phyloP scores from a whole-genome alignment of 2,329 filamentous ascomycete species.

The Talaromyces atroroseus region DNA sequence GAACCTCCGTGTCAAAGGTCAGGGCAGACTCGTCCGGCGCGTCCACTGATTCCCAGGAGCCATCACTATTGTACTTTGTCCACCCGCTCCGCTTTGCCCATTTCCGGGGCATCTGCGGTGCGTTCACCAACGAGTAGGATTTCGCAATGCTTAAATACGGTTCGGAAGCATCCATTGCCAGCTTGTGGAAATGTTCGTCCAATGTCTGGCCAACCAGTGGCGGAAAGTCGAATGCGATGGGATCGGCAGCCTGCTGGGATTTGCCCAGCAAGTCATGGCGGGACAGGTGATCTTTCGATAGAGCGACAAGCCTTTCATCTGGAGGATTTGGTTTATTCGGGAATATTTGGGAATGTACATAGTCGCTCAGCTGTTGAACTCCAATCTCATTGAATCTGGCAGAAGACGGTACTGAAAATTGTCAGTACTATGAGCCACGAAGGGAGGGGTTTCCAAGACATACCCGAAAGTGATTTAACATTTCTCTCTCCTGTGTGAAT shows the following conservation, averaged over 20 bases:
- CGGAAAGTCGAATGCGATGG: slow-evolving; percentile 83
- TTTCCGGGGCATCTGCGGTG: slow-evolving; percentile 58
- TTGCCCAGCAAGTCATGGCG: slow-evolving; percentile 87
- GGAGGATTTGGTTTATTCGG: slow-evolving; percentile 49
- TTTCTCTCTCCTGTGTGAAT: neutral
- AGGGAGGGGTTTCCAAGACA: neutral
- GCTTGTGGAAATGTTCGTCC: slow-evolving; percentile 88
- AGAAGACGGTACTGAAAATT: slow-evolving; percentile 35
- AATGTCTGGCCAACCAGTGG: slow-evolving; percentile 70
- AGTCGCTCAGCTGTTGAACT: slow-evolving; percentile 83
- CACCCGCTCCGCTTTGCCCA: slow-evolving; percentile 81
- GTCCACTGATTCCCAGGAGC: slow-evolving; percentile 64
- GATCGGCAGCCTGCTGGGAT: slow-evolving; percentile 68
- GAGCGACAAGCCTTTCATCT: slow-evolving; percentile 66
- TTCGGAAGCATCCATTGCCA: slow-evolving; percentile 81
- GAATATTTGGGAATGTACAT: slow-evolving; percentile 82
- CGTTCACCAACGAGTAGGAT: slow-evolving; percentile 59
- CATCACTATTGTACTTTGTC: slow-evolving; percentile 84
- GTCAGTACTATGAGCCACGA: neutral
- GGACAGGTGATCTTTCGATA: slow-evolving; percentile 75
- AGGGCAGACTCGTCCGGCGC: slow-evolving; percentile 75
- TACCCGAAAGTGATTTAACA: slow-evolving; percentile 27
- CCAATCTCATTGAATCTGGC: slow-evolving; percentile 86
- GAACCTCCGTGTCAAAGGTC: slow-evolving; percentile 92
- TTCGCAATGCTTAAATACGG: slow-evolving; percentile 74